Evolutionary conservation across 2,329 filamentous ascomycete species (phyloP).

Genomic region (Penicillium sp.): DNA sequence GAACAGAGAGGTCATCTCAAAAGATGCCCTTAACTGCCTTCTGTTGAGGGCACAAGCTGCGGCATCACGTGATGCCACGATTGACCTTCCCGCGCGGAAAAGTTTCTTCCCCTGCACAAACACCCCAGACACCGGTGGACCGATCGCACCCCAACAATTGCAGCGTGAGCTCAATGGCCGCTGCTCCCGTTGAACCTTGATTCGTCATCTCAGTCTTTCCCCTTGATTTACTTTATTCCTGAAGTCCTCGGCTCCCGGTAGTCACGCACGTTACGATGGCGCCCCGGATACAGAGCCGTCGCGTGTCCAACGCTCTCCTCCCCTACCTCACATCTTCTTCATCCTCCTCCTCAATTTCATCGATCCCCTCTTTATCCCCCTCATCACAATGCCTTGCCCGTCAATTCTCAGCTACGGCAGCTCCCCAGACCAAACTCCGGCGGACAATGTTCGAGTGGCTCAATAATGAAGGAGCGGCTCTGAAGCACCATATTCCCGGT

Average conservation of each 20-base stretch:
- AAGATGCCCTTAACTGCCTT: no score
- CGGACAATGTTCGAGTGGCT: conserved; percentile 60
- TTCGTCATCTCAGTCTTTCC: not conserved
- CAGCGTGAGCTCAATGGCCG: conserved; percentile 7
- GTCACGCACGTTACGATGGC: conserved; percentile 32
- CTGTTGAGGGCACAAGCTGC: not conserved
- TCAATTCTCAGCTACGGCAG: conserved; percentile 34
- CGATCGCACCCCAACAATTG: conserved; percentile 20
- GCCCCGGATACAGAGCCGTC: conserved; percentile 39
- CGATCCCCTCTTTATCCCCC: conserved; percentile 15
- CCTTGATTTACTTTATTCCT: conserved; percentile 3
- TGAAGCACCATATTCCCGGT: conserved; percentile 34
- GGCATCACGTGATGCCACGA: conserved; percentile 21
- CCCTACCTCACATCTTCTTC: conserved; percentile 32
- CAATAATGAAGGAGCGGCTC: conserved; percentile 36
- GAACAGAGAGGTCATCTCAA: no score
- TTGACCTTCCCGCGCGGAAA: conserved; percentile 24
- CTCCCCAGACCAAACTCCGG: conserved; percentile 50
- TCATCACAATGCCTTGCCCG: conserved; percentile 25
- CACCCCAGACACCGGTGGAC: conserved; percentile 8
- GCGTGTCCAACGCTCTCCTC: conserved; percentile 35
- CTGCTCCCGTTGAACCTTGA: not conserved
- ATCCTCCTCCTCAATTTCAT: conserved; percentile 24
- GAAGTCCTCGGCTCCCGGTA: conserved; percentile 3
- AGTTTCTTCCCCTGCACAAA: conserved; percentile 31